A percentile compares a stretch with the other conserved stretches of the same genome.
Conservation (phyloP, 2,329 filamentous ascomycete genomes). For the Chalaropsis ovoidea region DNA sequence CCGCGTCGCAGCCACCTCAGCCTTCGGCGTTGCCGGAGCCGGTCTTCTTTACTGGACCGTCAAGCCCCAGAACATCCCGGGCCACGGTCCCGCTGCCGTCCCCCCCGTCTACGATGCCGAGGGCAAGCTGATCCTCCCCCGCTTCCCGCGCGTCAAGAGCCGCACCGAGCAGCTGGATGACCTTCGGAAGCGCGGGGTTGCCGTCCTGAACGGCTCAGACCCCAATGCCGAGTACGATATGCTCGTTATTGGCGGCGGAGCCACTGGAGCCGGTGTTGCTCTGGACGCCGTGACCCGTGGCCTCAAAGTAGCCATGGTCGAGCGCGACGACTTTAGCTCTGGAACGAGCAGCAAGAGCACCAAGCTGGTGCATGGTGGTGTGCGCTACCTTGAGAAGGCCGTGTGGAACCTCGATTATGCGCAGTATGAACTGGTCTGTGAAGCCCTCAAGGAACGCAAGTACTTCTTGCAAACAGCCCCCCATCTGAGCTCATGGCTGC, state of each 20-base stretch:
- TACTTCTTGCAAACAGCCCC: conserved; percentile 67
- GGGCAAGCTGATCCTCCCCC: conserved; percentile 55
- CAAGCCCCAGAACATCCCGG: conserved; percentile 62
- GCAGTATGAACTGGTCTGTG: conserved; percentile 60
- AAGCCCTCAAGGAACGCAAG: conserved; percentile 63
- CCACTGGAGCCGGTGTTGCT: conserved; percentile 60
- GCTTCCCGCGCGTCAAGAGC: conserved; percentile 53
- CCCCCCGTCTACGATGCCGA: conserved; percentile 60
- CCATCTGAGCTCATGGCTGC: conserved; percentile 62
- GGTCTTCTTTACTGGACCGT: conserved; percentile 46
- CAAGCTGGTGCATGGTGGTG: conserved; percentile 67
- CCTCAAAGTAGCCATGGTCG: conserved; percentile 60
- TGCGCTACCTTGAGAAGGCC: conserved; percentile 65
- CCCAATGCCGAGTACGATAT: conserved; percentile 51
- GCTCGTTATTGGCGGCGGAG: conserved; percentile 59
- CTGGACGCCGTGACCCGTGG: conserved; percentile 62
- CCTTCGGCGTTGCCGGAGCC: conserved; percentile 36
- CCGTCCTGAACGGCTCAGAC: conserved; percentile 24
- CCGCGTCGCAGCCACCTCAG: conserved; percentile 38
- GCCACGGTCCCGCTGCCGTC: conserved; percentile 56
- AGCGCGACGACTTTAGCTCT: conserved; percentile 63
- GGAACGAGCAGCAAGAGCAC: conserved; percentile 68
- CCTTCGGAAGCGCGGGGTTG: conserved; percentile 39
- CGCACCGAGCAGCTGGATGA: conserved; percentile 55
- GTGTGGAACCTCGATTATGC: conserved; percentile 66